Evolutionary conservation across 805 yeast species (phyloP).

Genomic region (Wickerhamiella qilinensis): DNA sequence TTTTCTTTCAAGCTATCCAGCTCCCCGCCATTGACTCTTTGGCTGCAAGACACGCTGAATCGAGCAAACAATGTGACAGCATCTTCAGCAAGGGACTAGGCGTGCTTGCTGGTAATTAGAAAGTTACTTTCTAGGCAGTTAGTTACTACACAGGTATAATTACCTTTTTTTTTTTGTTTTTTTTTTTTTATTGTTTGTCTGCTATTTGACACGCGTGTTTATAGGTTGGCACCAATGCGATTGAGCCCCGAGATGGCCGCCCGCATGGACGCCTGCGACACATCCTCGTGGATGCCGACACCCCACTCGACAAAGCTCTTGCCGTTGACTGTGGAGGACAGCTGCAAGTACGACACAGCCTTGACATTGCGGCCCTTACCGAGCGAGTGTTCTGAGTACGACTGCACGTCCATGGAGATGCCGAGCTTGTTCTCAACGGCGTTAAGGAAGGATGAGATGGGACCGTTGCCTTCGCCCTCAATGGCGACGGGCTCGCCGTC

Average conservation of each 20-base stretch:
- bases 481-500: slow-evolving; percentile 28
- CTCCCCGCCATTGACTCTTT: no score
- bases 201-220: no score
- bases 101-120: no score
- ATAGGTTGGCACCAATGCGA: slow-evolving; percentile 12
- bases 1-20: no score
- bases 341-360: slow-evolving; percentile 67
- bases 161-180: no score
- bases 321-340: slow-evolving; percentile 32
- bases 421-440: slow-evolving; percentile 38
- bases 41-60: no score
- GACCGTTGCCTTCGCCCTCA: slow-evolving; percentile 65
- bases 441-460: slow-evolving; percentile 56
- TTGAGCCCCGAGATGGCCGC: slow-evolving; percentile 27
- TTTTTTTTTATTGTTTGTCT: no score
- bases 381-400: slow-evolving; percentile 66
- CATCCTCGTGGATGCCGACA: slow-evolving; percentile 83
- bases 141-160: no score
- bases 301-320: slow-evolving; percentile 49
- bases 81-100: no score
- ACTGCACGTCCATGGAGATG: slow-evolving; percentile 40
- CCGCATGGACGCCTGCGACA: slow-evolving; percentile 62
- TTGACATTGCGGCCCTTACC: slow-evolving; percentile 55
- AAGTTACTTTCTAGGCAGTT: no score
- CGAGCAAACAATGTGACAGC: no score